Evolutionary conservation across 768 basidiomycete genomes (phyloP), one percentile per base, ranked within the genome.

Genomic region (Mycena amicta): DNA sequence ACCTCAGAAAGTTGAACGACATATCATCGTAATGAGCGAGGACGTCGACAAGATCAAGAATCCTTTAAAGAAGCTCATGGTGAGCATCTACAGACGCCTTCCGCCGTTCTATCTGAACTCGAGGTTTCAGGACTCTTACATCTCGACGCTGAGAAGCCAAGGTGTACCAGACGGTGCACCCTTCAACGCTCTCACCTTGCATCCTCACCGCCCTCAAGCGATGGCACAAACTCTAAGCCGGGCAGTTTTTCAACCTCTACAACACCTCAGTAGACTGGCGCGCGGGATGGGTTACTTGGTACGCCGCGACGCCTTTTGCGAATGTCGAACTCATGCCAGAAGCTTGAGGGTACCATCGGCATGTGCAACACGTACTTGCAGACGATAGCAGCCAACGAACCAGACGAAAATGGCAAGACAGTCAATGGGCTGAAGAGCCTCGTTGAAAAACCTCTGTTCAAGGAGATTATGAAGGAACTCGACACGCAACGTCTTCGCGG

Each of bases 231-330:
- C 79, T 29, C 70, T 86, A 39, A n/a, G n/a, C n/a, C n/a, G n/a
- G n/a, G n/a, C n/a, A n/a, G n/a, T n/a, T n/a, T n/a, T n/a, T n/a
- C n/a, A n/a, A n/a, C n/a, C n/a, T n/a, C n/a, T n/a, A n/a, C n/a
- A n/a, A n/a, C n/a, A 37, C 18, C 33, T 37, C 33, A 18, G 33
- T 18, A 6, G 43, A 63, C 47, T 97, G 68, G 92, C 93, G 6
- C 79, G 92, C 50, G 92, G 88, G 1, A 92, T 97, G 91, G 83
- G 86, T 0, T 93, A 98, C 70, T 77, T 99, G 63, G 93, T 97
- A 67, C 56, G 87, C 68, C 43, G 40, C 13, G 23, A 25, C 27
- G 50, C 16, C 18, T 28, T 18, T 26, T 20, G 11, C 57, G 25
- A 29, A 30, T 20, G 26, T 57, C 26, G 58, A 53, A 53, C 59